Conservation (phyloP, 2,329 filamentous ascomycete genomes). For the Fusarium sp. region DNA sequence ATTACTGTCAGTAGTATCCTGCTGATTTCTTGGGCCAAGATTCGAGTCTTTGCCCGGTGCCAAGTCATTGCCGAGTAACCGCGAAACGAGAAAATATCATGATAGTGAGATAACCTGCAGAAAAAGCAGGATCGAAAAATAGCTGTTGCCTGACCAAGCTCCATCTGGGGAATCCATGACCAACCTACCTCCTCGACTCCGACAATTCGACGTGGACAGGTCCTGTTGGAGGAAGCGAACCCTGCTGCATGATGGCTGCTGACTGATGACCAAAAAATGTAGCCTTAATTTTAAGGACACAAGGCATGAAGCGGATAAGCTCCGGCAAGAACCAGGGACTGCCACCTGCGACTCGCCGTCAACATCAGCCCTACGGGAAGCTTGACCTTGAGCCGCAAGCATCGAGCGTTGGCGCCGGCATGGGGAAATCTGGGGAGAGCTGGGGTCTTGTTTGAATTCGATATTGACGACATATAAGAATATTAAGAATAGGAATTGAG, state of each 20-base stretch:
- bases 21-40: neutral
- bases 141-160: neutral
- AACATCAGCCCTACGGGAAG: conserved; percentile 46
- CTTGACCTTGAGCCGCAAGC: conserved; percentile 45
- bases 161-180: conserved; percentile 3
- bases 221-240: neutral
- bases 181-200: neutral
- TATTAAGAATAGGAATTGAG: conserved; percentile 34
- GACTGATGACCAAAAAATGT: neutral
- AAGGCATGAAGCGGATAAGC: conserved; percentile 16
- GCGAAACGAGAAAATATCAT: conserved; percentile 11
- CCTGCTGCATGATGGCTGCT: neutral
- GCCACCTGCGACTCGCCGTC: conserved; percentile 29
- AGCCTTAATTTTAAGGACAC: conserved; percentile 9
- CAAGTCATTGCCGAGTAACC: conserved; percentile 27
- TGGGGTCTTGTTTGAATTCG: conserved; percentile 27
- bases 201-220: conserved; percentile 3
- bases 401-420: conserved; percentile 44
- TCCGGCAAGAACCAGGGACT: conserved; percentile 1
- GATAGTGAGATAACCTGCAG: neutral
- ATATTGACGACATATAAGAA: conserved; percentile 12
- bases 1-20: too few species aligned
- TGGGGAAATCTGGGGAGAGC: conserved; percentile 41
- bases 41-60: neutral
- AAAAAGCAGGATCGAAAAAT: conserved; percentile 16